phyloP scores from a whole-genome alignment of 495 filamentous ascomycete genomes.

The Penicillium dipodomyicola region DNA sequence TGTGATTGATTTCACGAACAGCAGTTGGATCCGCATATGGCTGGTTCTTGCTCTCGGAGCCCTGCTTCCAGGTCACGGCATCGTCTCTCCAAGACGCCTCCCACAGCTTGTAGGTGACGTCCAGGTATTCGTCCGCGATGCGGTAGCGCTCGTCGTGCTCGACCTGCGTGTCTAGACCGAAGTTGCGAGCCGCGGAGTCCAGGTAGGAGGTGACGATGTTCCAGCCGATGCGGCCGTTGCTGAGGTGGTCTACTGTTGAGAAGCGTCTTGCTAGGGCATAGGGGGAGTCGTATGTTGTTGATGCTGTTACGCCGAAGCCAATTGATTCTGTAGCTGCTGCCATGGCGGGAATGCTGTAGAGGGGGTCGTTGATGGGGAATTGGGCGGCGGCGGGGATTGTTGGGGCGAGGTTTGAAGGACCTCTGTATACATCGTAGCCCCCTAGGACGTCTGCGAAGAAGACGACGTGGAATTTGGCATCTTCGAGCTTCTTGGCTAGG shows the following conservation, averaged over 20 bases:
- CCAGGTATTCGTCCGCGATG: slow-evolving; percentile 65
- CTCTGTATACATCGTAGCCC: slow-evolving; percentile 67
- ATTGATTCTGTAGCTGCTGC: slow-evolving; percentile 58
- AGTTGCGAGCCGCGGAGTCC: slow-evolving; percentile 62
- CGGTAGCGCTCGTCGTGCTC: slow-evolving; percentile 67
- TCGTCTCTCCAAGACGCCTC: slow-evolving; percentile 67
- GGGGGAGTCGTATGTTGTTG: slow-evolving; percentile 65
- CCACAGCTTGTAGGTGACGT: slow-evolving; percentile 67
- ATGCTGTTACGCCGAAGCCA: slow-evolving; percentile 64
- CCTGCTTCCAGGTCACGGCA: slow-evolving; percentile 44
- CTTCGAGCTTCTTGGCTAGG: slow-evolving; percentile 48
- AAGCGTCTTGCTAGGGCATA: slow-evolving; percentile 66
- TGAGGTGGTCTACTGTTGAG: slow-evolving; percentile 67
- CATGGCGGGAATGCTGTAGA: slow-evolving; percentile 46
- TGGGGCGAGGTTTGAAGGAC: slow-evolving; percentile 53
- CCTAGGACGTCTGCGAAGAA: slow-evolving; percentile 54
- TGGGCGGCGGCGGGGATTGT: slow-evolving; percentile 61
- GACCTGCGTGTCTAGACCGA: slow-evolving; percentile 56
- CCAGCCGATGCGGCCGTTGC: slow-evolving; percentile 61
- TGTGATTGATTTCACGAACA: slow-evolving; percentile 63
- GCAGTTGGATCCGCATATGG: slow-evolving; percentile 57
- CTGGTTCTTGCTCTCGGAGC: slow-evolving; percentile 19
- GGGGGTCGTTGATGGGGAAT: slow-evolving; percentile 61
- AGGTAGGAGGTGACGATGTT: slow-evolving; percentile 69
- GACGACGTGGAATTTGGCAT: slow-evolving; percentile 53